Evolutionary conservation across 2,329 filamentous ascomycete species (phyloP), one percentile per base, ranked within the genome.

Genomic region (Cladosporium sp.): DNA sequence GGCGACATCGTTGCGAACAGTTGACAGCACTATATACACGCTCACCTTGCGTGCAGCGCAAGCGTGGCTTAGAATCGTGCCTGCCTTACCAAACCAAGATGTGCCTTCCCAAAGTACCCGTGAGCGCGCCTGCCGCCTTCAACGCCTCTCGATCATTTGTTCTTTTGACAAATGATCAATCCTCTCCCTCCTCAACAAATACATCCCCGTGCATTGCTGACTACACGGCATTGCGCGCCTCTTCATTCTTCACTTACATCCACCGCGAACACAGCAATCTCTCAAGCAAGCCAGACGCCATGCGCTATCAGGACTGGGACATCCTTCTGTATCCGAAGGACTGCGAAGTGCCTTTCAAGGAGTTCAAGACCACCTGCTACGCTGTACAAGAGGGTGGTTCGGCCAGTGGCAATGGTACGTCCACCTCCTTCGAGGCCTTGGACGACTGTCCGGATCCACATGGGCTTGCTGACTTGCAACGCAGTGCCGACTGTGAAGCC

Each of bases 241-340:
- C 16, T 52, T 26, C 35, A 53, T 63, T 63, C 61, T 63, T 63
- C 61, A 63, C 60, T 62, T 53, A 55, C 46, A 55, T 37, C 21
- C 59, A 35, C 44, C 44, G 44, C 59, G 52, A 37, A 4, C 40
- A 50, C 59, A 63, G 28, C 50, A 31, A 37, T 37, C 40, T 7
- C 16, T 16, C 44, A 16, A 26, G 21, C 33, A 23, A 52, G n/a
- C 40, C 60, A 28, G 31, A 33, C 57, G 70, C 72, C 68, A 96
- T 96, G 92, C 88, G 92, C 66, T 96, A 90, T 82, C 86, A 92
- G 71, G 88, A 92, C 73, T 96, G 92, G 92, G 92, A 96, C 73
- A 85, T 95, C 64, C 86, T 96, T 52, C 82, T 96, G 67, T 96
- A 96, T 75, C 89, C 91, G 0, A 80, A 81, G 18, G 78, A 77